These are phyloP conservation scores for Populus hybrid DNA, from an alignment of 441 rosid species.

Conservation along the genomic window DNA sequence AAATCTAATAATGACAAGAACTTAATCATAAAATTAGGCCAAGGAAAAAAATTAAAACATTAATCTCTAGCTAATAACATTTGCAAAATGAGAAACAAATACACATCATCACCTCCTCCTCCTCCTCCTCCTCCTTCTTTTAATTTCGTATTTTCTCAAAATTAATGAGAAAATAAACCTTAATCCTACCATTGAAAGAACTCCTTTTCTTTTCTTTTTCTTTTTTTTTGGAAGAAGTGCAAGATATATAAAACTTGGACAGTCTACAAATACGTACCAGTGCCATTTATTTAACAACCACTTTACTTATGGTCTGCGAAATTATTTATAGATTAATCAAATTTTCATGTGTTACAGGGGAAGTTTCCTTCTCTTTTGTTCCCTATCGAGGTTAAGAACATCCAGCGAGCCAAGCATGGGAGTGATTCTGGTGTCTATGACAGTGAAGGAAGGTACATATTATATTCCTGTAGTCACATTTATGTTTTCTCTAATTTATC, in stretches of 20 bases:
- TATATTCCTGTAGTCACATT: not conserved
- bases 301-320: too few relatives aligned
- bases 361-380: slow-evolving; percentile 49
- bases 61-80: too few relatives aligned
- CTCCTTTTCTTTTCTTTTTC: too few relatives aligned
- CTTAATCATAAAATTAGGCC: too few relatives aligned
- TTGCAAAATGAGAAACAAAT: too few relatives aligned
- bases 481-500: not conserved
- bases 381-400: slow-evolving; percentile 73
- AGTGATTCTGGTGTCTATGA: slow-evolving; percentile 87
- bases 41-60: too few relatives aligned
- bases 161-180: too few relatives aligned
- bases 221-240: not conserved
- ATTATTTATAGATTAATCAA: not conserved
- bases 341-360: slow-evolving; percentile 36
- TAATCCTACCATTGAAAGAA: too few relatives aligned
- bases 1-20: too few relatives aligned
- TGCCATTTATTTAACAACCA: not conserved
- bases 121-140: too few relatives aligned
- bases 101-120: too few relatives aligned
- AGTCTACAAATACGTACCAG: not conserved
- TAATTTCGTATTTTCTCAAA: too few relatives aligned
- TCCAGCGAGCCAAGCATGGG: slow-evolving; percentile 59
- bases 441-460: slow-evolving; percentile 63
- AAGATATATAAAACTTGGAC: not conserved